phyloP scores from a whole-genome alignment of 208 protist species.

The Wallacemonas rigidus region DNA sequence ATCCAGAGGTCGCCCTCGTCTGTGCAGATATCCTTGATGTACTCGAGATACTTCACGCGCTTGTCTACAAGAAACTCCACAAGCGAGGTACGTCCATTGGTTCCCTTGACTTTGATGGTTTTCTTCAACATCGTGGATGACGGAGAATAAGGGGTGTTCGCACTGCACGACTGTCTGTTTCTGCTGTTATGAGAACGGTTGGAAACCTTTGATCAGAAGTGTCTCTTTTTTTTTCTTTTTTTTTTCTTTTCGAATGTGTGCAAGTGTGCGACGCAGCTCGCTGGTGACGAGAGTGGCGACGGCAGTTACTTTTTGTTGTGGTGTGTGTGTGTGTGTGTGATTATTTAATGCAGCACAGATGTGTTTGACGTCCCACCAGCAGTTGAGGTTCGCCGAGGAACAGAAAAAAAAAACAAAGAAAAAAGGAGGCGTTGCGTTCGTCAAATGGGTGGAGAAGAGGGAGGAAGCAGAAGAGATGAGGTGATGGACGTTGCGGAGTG shows the following conservation, averaged over 20 bases:
- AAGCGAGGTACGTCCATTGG: slow-evolving; percentile 47
- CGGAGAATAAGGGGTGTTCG: too few species aligned
- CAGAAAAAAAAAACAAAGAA: slow-evolving; percentile 14
- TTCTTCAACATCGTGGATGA: slow-evolving; percentile 38
- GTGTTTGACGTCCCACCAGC: background rate
- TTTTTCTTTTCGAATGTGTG: too few species aligned
- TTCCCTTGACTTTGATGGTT: slow-evolving; percentile 52
- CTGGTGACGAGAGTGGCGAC: too few species aligned
- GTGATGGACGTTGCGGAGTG: background rate
- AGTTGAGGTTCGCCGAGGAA: background rate
- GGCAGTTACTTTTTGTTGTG: slow-evolving; percentile 1
- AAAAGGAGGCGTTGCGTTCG: slow-evolving; percentile 13
- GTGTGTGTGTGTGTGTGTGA: slow-evolving; percentile 9
- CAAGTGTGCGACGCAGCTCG: too few species aligned
- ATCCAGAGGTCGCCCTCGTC: slow-evolving; percentile 74
- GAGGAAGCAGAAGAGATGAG: background rate
- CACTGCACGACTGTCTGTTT: too few species aligned
- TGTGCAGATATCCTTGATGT: slow-evolving; percentile 60
- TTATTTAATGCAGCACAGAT: background rate
- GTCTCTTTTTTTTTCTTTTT: too few species aligned
- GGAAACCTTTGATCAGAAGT: too few species aligned
- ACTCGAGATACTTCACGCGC: slow-evolving; percentile 69
- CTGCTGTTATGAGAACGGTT: too few species aligned
- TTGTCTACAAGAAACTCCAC: slow-evolving; percentile 72
- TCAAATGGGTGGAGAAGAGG: slow-evolving; percentile 1